These are phyloP conservation scores for Aspergillus sp. DNA, from an alignment of 2,329 filamentous ascomycete species.

Conservation along the genomic window DNA sequence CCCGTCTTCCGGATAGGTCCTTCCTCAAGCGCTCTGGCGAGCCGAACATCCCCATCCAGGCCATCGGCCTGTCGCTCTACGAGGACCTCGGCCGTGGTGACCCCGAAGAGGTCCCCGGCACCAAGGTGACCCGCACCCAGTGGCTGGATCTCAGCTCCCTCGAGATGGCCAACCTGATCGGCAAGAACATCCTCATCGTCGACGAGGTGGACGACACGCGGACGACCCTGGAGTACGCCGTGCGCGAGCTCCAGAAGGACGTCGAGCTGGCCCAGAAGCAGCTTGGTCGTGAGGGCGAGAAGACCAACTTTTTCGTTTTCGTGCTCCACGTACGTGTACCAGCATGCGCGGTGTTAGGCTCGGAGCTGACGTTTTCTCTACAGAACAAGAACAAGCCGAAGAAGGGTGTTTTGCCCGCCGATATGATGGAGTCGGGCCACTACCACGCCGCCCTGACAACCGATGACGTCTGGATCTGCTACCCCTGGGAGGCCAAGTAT, in stretches of 20 bases:
- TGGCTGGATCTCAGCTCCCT: slow-evolving; percentile 90
- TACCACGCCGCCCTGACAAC: slow-evolving; percentile 88
- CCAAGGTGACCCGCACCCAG: slow-evolving; percentile 94
- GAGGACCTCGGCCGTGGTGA: slow-evolving; percentile 70
- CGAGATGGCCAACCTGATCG: slow-evolving; percentile 83
- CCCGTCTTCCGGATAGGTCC: slow-evolving; percentile 51
- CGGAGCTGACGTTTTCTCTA: background rate
- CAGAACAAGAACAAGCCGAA: slow-evolving; percentile 97
- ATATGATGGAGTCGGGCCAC: slow-evolving; percentile 69
- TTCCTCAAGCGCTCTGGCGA: slow-evolving; percentile 87
- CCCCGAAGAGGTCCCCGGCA: slow-evolving; percentile 75
- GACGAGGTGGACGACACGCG: slow-evolving; percentile 96
- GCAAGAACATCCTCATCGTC: slow-evolving; percentile 88
- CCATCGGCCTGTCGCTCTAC: slow-evolving; percentile 96
- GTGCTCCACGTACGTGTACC: slow-evolving; percentile 76
- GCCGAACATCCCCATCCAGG: slow-evolving; percentile 98
- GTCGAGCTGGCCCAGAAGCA: slow-evolving; percentile 76
- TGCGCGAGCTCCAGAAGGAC: slow-evolving; percentile 91
- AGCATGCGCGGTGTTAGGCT: background rate
- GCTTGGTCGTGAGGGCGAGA: slow-evolving; percentile 65
- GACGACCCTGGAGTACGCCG: slow-evolving; percentile 90
- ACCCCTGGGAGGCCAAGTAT: slow-evolving; percentile 90
- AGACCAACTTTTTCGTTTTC: slow-evolving; percentile 91
- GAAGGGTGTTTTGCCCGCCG: slow-evolving; percentile 78
- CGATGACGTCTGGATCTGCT: slow-evolving; percentile 96